Base-by-base conservation (phyloP, 139 green algal genomes). In the Closterium sp. region DNA sequence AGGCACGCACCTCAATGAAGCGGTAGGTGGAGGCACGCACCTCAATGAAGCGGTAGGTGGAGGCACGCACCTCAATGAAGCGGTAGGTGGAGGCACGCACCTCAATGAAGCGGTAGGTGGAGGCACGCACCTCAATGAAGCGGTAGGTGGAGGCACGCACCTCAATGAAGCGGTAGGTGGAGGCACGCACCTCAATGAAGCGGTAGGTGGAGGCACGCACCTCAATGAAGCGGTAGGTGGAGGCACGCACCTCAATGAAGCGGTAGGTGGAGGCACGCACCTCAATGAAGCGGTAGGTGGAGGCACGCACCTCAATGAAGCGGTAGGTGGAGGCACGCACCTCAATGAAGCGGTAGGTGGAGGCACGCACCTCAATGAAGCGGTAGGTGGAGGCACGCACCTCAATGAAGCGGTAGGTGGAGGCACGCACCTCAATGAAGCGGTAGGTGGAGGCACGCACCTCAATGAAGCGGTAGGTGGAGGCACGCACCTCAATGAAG, bases 11-110 rank as follows among this genome's bases (percentile, higher is more conserved):
- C n/a, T n/a, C n/a, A n/a, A n/a, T n/a, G n/a, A n/a, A n/a, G n/a
- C n/a, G n/a, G n/a, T n/a, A n/a, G n/a, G n/a, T n/a, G n/a, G n/a
- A 50, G 38, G 38, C 38, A 11, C 38, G 38, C 6, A 86, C 79
- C 79, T 86, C 79, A 86, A 86, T n/a, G 27, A 86, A 86, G 24
- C 79, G 79, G 79, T 86, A 86, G 79, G 79, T 86, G 79, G 79
- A 86, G 79, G 79, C 24, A n/a, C n/a, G n/a, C n/a, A n/a, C n/a
- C n/a, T n/a, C n/a, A n/a, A n/a, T n/a, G n/a, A n/a, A n/a, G n/a
- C n/a, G n/a, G n/a, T n/a, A n/a, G n/a, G n/a, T n/a, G n/a, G n/a
- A 50, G 38, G 38, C 38, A 11, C 38, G 38, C 6, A 86, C 79
- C 79, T 86, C 79, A 86, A 86, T n/a, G 27, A 86, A 86, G 24